These are phyloP conservation scores for Pseudogymnoascus sp. DNA, from an alignment of 2,329 filamentous ascomycete species.

Conservation along the genomic window DNA sequence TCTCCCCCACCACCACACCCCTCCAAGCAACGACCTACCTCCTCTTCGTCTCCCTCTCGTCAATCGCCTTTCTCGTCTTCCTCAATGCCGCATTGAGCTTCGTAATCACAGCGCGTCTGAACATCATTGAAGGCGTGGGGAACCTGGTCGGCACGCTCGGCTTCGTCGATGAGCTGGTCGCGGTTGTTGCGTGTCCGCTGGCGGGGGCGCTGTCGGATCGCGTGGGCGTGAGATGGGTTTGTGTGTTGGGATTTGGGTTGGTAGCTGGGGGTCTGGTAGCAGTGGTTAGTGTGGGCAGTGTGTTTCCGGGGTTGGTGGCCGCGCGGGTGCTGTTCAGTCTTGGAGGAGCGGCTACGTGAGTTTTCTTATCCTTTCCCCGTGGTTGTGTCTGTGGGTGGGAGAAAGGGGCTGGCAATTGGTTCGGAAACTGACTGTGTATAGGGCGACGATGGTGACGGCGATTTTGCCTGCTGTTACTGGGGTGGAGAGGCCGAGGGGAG, in stretches of 20 bases:
- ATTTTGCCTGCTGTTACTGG: constrained; percentile 68
- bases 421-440: constrained; percentile 23
- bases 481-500: constrained; percentile 19
- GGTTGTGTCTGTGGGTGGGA: not conserved
- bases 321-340: constrained; percentile 82
- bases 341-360: constrained; percentile 79
- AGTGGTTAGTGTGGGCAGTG: constrained; percentile 77
- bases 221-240: constrained; percentile 64
- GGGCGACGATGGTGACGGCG: constrained; percentile 92
- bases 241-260: constrained; percentile 71
- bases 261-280: constrained; percentile 69
- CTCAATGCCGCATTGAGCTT: constrained; percentile 79
- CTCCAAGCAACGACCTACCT: constrained; percentile 67
- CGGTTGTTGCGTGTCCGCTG: constrained; percentile 68
- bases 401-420: not conserved
- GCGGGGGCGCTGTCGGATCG: constrained; percentile 76
- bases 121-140: constrained; percentile 64
- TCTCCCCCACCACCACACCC: constrained; percentile 51
- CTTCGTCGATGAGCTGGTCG: constrained; percentile 77
- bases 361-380: constrained; percentile 13
- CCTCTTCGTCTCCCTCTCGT: constrained; percentile 74
- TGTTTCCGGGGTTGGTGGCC: constrained; percentile 82
- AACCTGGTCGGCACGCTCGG: constrained; percentile 77
- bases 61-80: constrained; percentile 84
- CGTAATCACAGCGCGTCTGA: constrained; percentile 75